phyloP scores from a whole-genome alignment of 2,329 filamentous ascomycete genomes.

The Sclerotinia nivalis region DNA sequence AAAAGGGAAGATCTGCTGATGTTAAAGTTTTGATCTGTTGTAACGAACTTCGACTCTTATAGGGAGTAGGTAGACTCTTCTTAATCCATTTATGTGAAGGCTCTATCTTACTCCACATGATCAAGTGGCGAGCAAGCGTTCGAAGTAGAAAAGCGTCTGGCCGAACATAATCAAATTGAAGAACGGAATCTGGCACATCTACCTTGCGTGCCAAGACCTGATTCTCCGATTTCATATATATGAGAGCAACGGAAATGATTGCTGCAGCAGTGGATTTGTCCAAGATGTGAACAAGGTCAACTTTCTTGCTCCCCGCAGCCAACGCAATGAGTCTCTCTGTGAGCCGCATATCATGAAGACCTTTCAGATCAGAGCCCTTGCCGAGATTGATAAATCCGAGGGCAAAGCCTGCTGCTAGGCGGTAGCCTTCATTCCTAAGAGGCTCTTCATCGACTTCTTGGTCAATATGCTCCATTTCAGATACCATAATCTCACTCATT shows the following conservation, averaged over 20 bases:
- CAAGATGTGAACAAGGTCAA: constrained; percentile 87
- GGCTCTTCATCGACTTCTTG: constrained; percentile 79
- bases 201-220: constrained; percentile 84
- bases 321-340: constrained; percentile 84
- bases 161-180: constrained; percentile 94
- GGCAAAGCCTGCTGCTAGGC: constrained; percentile 89
- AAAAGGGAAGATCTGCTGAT: constrained; percentile 86
- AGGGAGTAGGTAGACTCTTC: constrained; percentile 69
- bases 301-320: constrained; percentile 85
- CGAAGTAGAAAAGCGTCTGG: constrained; percentile 90
- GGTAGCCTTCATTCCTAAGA: constrained; percentile 91
- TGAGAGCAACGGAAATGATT: constrained; percentile 82
- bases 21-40: constrained; percentile 61
- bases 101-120: constrained; percentile 85
- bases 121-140: constrained; percentile 85
- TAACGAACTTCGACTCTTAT: constrained; percentile 63
- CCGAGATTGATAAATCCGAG: constrained; percentile 93
- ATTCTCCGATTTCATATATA: constrained; percentile 97
- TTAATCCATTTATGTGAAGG: constrained; percentile 75
- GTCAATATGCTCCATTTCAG: constrained; percentile 88
- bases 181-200: constrained; percentile 83
- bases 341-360: constrained; percentile 89
- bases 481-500: constrained; percentile 99
- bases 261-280: constrained; percentile 94
- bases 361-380: constrained; percentile 83